A percentile compares a stretch with the other conserved stretches of the same genome.
Conservation (phyloP, 805 yeast species). For the Kregervanrija pseudodelftensis region DNA sequence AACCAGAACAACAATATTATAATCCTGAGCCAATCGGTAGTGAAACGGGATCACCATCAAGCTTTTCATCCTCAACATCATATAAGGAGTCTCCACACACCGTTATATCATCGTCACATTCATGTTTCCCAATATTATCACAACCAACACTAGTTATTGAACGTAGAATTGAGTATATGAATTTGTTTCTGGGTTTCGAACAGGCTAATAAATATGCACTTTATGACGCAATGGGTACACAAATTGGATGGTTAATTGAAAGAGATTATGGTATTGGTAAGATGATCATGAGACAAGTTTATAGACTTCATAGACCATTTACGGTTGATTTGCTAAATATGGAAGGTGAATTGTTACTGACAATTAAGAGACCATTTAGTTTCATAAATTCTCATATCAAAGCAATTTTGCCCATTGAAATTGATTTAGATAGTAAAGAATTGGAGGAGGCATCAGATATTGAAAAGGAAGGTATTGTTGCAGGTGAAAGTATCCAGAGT, state of each 20-base stretch:
- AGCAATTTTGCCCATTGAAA: conserved; percentile 50
- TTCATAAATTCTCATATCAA: conserved; percentile 85
- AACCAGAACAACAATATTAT: not conserved
- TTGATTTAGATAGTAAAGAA: conserved; percentile 24
- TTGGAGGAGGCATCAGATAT: conserved; percentile 12
- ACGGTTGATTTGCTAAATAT: conserved; percentile 64
- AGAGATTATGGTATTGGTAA: conserved; percentile 65
- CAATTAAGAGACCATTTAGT: conserved; percentile 77
- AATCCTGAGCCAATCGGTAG: too few species aligned
- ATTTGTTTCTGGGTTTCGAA: conserved; percentile 80
- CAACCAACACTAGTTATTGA: conserved; percentile 86
- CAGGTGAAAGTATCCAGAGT: conserved; percentile 86
- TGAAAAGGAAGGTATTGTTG: conserved; percentile 37
- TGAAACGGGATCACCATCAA: too few species aligned
- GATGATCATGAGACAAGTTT: conserved; percentile 74
- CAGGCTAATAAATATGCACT: conserved; percentile 79
- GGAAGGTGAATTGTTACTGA: conserved; percentile 51
- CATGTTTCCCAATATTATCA: conserved; percentile 52
- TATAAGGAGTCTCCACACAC: conserved; percentile 30
- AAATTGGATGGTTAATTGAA: conserved; percentile 76
- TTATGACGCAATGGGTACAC: conserved; percentile 65
- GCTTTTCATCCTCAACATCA: too few species aligned
- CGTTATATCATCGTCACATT: conserved; percentile 41
- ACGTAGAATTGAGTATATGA: conserved; percentile 83
- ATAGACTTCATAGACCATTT: conserved; percentile 82